These are phyloP conservation scores for Meira nashicola DNA, from an alignment of 1,284 basidiomycete genomes.

Conservation along the genomic window DNA sequence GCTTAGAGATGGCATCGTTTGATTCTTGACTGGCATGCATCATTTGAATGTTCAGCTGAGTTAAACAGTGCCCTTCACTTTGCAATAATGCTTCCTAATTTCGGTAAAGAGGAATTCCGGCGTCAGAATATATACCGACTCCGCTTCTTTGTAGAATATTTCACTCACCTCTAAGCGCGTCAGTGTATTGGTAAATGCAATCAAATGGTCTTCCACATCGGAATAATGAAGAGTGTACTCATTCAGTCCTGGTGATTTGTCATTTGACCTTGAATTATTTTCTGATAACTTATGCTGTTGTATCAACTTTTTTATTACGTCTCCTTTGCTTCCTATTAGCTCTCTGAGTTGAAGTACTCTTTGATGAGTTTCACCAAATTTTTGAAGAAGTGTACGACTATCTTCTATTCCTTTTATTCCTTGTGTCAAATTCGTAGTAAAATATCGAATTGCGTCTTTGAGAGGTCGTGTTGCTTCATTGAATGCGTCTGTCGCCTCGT, in stretches of 20 bases:
- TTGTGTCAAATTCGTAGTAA: too few species aligned
- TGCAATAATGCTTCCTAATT: constrained; percentile 1
- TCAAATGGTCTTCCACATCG: constrained; percentile 11
- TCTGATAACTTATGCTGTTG: not conserved
- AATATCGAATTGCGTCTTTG: not conserved
- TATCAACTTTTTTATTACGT: constrained; percentile 2
- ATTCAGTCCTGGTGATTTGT: too few species aligned
- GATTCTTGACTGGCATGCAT: constrained; percentile 2
- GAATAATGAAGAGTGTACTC: constrained; percentile 1
- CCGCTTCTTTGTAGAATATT: not conserved
- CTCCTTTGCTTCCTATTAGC: not conserved
- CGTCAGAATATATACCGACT: not conserved
- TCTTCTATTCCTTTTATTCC: too few species aligned
- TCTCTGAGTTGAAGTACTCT: not conserved
- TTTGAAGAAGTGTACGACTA: not conserved
- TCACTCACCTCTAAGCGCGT: constrained; percentile 7
- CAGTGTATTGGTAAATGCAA: not conserved
- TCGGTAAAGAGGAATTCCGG: not conserved
- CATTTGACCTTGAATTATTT: not conserved
- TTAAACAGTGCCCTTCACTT: constrained; percentile 3
- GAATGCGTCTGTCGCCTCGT: constrained; percentile 10
- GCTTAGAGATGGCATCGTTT: constrained; percentile 10
- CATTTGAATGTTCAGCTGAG: constrained; percentile 5
- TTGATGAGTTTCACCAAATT: not conserved
- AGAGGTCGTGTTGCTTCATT: not conserved